Conservation (phyloP, 2,329 filamentous ascomycete genomes). For the Penicillium paneum region DNA sequence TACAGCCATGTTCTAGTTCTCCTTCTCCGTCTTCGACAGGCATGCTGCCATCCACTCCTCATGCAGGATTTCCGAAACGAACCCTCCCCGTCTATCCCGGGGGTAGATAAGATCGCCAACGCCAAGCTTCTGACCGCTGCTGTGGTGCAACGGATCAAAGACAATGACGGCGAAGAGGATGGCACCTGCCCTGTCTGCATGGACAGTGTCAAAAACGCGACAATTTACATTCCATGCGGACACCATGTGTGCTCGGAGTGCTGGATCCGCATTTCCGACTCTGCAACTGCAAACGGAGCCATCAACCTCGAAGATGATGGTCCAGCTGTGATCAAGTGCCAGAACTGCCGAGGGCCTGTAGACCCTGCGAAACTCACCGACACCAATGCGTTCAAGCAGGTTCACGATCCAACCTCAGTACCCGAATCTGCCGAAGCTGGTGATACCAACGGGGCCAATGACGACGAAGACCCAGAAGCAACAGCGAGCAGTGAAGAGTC, state of each 20-base stretch:
- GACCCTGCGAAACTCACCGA: constrained; percentile 70
- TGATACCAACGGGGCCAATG: constrained; percentile 31
- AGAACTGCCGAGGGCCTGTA: constrained; percentile 68
- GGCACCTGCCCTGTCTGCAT: constrained; percentile 70
- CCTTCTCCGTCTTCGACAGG: constrained; percentile 73
- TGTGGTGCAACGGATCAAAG: constrained; percentile 66
- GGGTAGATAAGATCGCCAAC: constrained; percentile 58
- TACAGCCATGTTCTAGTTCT: constrained; percentile 81
- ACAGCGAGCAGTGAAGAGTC: constrained; percentile 20
- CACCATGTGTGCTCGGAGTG: constrained; percentile 78
- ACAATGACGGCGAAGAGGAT: constrained; percentile 59
- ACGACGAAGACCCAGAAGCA: constrained; percentile 37
- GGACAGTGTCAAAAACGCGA: constrained; percentile 70
- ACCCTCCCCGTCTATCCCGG: constrained; percentile 45
- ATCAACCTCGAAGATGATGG: constrained; percentile 56
- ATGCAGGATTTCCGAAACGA: constrained; percentile 63
- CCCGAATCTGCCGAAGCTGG: constrained; percentile 27
- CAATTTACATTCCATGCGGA: constrained; percentile 78
- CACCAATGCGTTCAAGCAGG: constrained; percentile 68
- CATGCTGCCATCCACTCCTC: constrained; percentile 72
- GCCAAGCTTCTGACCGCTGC: constrained; percentile 59
- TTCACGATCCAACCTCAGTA: constrained; percentile 59
- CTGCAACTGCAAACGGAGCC: constrained; percentile 33
- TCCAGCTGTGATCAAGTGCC: constrained; percentile 60
- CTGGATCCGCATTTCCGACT: constrained; percentile 66